These are phyloP conservation scores for Trichoderma breve DNA, from an alignment of 2,329 filamentous ascomycete species.

Conservation along the genomic window DNA sequence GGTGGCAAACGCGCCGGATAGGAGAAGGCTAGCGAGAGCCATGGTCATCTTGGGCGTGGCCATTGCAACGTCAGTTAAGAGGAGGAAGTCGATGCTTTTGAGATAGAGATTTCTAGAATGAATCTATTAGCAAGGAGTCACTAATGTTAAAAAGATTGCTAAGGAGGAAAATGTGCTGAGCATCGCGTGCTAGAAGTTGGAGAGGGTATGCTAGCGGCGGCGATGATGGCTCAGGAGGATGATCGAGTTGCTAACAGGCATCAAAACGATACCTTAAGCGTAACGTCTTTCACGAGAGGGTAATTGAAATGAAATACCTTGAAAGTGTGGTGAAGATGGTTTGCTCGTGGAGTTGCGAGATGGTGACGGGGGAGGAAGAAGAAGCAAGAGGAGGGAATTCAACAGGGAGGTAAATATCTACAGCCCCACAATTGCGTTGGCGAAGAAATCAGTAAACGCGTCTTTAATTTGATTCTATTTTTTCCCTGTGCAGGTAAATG, in stretches of 20 bases:
- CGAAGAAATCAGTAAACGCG: conserved; percentile 14
- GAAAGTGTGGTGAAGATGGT: neutral
- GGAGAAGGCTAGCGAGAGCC: conserved; percentile 26
- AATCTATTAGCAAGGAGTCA: neutral
- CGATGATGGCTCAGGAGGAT: neutral
- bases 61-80: conserved; percentile 25
- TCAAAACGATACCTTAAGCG: neutral
- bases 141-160: neutral
- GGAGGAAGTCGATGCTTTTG: neutral
- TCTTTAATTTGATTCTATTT: neutral
- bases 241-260: neutral
- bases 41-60: conserved; percentile 31
- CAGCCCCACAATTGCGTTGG: conserved; percentile 2
- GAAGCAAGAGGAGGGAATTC: neutral
- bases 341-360: neutral
- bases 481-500: neutral
- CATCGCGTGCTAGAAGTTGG: neutral
- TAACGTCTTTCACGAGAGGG: neutral
- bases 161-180: neutral
- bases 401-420: conserved; percentile 6
- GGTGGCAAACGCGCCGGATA: conserved; percentile 19
- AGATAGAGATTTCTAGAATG: neutral
- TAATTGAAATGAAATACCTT: neutral
- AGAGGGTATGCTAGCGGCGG: neutral
- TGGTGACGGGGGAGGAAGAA: neutral